Conservation (phyloP, 352 stramenopile species). For the Paralagenidium karlingii region DNA sequence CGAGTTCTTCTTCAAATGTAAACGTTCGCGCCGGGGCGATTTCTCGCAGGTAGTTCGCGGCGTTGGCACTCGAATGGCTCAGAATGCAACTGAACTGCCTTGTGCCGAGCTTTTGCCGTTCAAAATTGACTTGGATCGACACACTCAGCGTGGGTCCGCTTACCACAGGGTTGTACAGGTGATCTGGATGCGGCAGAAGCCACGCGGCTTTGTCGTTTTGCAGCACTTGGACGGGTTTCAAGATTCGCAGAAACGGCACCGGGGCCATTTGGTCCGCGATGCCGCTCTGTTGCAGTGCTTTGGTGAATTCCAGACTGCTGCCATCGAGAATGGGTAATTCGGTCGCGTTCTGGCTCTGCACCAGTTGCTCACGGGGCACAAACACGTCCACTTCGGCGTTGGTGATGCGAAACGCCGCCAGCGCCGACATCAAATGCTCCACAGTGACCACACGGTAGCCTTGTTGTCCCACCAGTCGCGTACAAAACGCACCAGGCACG, state of each 20-base stretch:
- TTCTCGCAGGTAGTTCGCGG: slow-evolving; percentile 13
- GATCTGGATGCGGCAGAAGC: slow-evolving; percentile 31
- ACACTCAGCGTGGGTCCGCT: slow-evolving; percentile 31
- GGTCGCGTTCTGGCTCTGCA: slow-evolving; percentile 2
- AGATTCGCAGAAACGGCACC: slow-evolving; percentile 21
- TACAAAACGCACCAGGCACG: slow-evolving; percentile 38
- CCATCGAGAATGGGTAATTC: slow-evolving; percentile 62
- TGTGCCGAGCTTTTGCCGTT: slow-evolving; percentile 34
- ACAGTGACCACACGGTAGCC: slow-evolving; percentile 24
- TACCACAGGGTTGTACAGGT: too few species aligned
- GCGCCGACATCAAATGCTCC: slow-evolving; percentile 60
- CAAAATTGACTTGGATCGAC: slow-evolving; percentile 58
- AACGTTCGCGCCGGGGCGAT: slow-evolving; percentile 50
- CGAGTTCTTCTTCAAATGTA: slow-evolving; percentile 60
- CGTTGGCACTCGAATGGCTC: slow-evolving; percentile 14
- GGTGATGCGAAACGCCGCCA: slow-evolving; percentile 25
- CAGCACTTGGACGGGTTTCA: slow-evolving; percentile 38
- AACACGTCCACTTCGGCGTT: slow-evolving; percentile 31
- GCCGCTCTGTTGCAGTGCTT: slow-evolving; percentile 20
- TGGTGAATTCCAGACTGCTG: slow-evolving; percentile 30
- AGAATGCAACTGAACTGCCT: slow-evolving; percentile 22
- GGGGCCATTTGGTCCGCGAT: slow-evolving; percentile 11
- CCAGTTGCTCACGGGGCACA: neutral
- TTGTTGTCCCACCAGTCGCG: slow-evolving; percentile 15
- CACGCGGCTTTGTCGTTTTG: slow-evolving; percentile 51